Evolutionary conservation across 345 rosid species (phyloP), one percentile per base, ranked within the genome.

Genomic region (Eucalyptus regnans): DNA sequence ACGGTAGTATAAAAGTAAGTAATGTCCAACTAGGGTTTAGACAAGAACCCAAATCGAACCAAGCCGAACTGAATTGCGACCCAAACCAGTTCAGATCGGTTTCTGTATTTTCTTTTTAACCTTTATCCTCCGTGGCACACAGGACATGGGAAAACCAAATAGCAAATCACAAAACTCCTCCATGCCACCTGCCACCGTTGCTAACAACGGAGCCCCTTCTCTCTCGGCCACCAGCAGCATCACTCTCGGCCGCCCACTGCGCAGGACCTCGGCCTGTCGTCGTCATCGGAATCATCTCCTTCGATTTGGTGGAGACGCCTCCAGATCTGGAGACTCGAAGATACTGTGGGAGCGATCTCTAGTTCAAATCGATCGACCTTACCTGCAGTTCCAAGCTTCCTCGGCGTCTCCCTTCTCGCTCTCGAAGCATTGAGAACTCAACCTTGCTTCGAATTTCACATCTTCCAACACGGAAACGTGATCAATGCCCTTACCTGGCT

Each of bases 401-500:
- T 54, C 11, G 5, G 60, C 15, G 15, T 11, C 66, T 58, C 3
- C 79, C n/a, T 46, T 90, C 80, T 91, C 88, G 89, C 92, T 92
- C 88, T 88, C 87, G 2, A 86, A 13, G 52, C 89, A 90, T 17
- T n/a, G 88, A 83, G 90, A 93, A 84, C 88, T 87, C 94, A 95
- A 54, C 87, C 64, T 89, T 88, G 92, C 86, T 87, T 93, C 94
- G 85, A 91, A 94, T 90, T 83, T 22, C 58, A 54, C 58, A 54
- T 54, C 58, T 54, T 54, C 58, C 58, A 54, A 2, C 58, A 54
- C 5, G 58, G 0, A 3, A 54, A 54, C 11, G 58, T 54, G 58
- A 54, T 54, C 58, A 8, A 20, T 20, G 58, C 58, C 4, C 58
- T 54, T 29, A 25, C 83, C 89, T 2, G 88, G 8, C 22, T 90